Base-by-base conservation (phyloP, 371 early-diverging fungal genomes). In the Mucor lusitanicus region DNA sequence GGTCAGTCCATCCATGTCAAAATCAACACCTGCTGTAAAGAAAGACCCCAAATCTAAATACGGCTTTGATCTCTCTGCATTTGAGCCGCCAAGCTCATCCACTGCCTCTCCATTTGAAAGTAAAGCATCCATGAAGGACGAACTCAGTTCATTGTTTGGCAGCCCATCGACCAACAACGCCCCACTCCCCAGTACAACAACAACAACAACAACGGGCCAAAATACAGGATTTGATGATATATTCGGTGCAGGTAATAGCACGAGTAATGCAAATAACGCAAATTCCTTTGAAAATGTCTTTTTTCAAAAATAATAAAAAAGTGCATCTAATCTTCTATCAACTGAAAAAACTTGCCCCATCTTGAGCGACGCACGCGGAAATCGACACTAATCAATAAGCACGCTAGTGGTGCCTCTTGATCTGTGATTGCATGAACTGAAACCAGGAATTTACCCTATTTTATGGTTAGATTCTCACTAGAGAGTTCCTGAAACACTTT, bases 31-130 rank as follows among this genome's bases (percentile, higher is more conserved):
- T 21, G 25, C 59, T 33, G 53, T 65, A 40, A 48, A 44, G 23
- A 64, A 59, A 21, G 61, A 61, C 19, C 50, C 61, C 28, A 78
- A 75, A 23, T 73, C 75, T 11, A 83, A 83, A 50, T 80, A 83
- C 53, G 77, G 77, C 9, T 80, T 83, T 71, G 83, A 83, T 68
- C 61, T 83, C 11, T 72, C 79, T 57, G 80, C 75, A 23, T 83
- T 83, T 71, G 83, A 83, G 39, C 59, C 67, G 2, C 46, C 69
- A n/a, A 23, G 33, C 12, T 33, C 19, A 13, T 39, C 56, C 15
- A 23, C n/a, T 1, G 21, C 59, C 50, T 39, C 71, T 2, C 56
- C 63, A 9, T 55, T 61, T 33, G 56, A 30, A 7, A 13, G 46
- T 3, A 33, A 19, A 12, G 4, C 64, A 0, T 55, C 69, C 9